These are phyloP conservation scores for Daldinia sp. DNA, from an alignment of 2,329 filamentous ascomycete genomes.

Conservation along the genomic window DNA sequence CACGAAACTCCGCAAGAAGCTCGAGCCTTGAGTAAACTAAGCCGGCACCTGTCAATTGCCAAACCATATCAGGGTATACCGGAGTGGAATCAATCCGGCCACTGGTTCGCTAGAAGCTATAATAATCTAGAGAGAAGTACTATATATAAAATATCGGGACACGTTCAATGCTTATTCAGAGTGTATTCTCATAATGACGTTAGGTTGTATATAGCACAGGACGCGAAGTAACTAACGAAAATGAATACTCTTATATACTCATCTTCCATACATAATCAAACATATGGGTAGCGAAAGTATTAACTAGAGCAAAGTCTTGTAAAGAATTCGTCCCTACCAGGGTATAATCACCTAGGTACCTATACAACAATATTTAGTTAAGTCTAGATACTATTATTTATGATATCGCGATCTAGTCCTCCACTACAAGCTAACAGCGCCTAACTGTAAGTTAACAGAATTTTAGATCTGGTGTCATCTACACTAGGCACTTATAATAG, in stretches of 20 bases:
- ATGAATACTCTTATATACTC: not conserved
- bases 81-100: not conserved
- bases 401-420: no score
- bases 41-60: not conserved
- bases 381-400: no score
- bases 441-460: no score
- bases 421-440: no score
- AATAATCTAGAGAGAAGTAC: slow-evolving; percentile 12
- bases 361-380: no score
- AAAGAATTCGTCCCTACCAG: no score
- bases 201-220: not conserved
- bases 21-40: slow-evolving; percentile 8
- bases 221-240: not conserved
- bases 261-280: not conserved
- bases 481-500: no score
- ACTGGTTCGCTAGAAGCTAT: slow-evolving; percentile 6
- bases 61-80: slow-evolving; percentile 2
- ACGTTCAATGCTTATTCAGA: not conserved
- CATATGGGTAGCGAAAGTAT: not conserved
- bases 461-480: no score
- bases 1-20: slow-evolving; percentile 8
- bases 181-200: not conserved
- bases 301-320: no score
- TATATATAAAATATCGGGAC: slow-evolving; percentile 4
- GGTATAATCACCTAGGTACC: not conserved